These are phyloP conservation scores for Fomes fomentarius DNA, from an alignment of 1,284 basidiomycete species.

Conservation along the genomic window DNA sequence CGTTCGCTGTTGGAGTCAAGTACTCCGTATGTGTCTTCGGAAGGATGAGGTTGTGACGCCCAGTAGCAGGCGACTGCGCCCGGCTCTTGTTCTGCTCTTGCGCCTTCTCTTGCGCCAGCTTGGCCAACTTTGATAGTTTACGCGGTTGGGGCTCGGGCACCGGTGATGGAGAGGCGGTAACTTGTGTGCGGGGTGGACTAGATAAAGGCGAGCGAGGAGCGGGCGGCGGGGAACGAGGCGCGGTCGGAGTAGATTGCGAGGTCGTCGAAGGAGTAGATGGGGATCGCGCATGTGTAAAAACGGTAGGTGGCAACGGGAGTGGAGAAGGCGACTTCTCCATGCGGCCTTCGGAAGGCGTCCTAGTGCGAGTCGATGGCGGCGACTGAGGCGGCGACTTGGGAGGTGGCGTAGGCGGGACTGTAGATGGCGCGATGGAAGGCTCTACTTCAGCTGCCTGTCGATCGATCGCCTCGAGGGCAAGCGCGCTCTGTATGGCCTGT, in stretches of 20 bases:
- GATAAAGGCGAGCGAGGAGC: background rate
- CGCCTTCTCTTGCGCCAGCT: constrained; percentile 65
- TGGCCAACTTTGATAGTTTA: constrained; percentile 69
- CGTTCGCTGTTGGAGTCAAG: constrained; percentile 74
- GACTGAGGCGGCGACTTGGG: constrained; percentile 5
- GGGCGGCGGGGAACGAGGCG: background rate
- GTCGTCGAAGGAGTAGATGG: background rate
- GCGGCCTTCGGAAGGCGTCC: background rate
- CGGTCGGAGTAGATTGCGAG: background rate
- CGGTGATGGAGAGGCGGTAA: constrained; percentile 9
- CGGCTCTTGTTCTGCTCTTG: constrained; percentile 33
- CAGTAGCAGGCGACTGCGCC: constrained; percentile 13
- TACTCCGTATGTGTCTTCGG: constrained; percentile 56
- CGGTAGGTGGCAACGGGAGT: background rate
- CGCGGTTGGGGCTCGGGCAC: constrained; percentile 24
- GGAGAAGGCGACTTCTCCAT: background rate
- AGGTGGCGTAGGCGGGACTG: constrained; percentile 12
- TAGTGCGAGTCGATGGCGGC: background rate
- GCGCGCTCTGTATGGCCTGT: constrained; percentile 59
- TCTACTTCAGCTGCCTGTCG: constrained; percentile 5
- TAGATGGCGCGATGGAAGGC: background rate
- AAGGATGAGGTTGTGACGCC: constrained; percentile 18
- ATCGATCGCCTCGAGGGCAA: constrained; percentile 38
- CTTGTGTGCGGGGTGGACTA: background rate
- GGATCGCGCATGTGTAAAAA: constrained; percentile 1